Base-by-base conservation (phyloP, 192 early-diverging fungal genomes). In the Dissophora globulifera region DNA sequence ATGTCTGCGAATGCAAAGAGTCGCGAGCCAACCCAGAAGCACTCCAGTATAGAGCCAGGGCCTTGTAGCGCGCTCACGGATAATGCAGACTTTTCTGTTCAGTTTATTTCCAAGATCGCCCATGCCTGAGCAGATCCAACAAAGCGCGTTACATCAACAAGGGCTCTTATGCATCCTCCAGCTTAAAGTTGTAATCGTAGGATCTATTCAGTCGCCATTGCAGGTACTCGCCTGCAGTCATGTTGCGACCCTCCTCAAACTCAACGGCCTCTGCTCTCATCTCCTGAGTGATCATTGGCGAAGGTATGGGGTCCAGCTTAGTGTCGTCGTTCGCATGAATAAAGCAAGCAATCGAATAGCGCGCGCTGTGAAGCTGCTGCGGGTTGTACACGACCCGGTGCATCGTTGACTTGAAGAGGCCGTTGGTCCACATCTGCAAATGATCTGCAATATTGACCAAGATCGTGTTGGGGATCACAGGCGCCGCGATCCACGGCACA, bases 401-500 rank as follows among this genome's bases (percentile, higher is more conserved):
- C 40, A 71, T 82, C 11, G 88, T 91, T 0, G 88, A 89, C 70
- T 84, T 84, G 23, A 86, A 79, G 35, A 87, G 54, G 9, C 85
- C 85, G 22, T 70, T 76, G n/a, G 87, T 89, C 89, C 89, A 91
- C 66, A 78, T 78, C 56, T 91, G 83, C 47, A 91, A 67, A 42
- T 83, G 82, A 56, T 91, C 89, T 5, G 74, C 88, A 50, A 88
- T 80, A 57, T 90, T 91, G 35, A 92, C 82, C 46, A 91, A 60
- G 17, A 89, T 75, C 4, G 83, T 63, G 25, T 67, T 66, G 5
- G 84, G 82, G 49, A 89, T 83, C 0, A 88, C 61, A 16, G 89
- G 89, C 3, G 85, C 89, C 2, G 86, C 58, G 8, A 91, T 80
- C 88, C 88, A 92, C 11, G 75, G 54, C 5, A 54, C 74, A 32